Evolutionary conservation across 208 protist genomes (phyloP).

Genomic region (Trypanosoma cruzi): DNA sequence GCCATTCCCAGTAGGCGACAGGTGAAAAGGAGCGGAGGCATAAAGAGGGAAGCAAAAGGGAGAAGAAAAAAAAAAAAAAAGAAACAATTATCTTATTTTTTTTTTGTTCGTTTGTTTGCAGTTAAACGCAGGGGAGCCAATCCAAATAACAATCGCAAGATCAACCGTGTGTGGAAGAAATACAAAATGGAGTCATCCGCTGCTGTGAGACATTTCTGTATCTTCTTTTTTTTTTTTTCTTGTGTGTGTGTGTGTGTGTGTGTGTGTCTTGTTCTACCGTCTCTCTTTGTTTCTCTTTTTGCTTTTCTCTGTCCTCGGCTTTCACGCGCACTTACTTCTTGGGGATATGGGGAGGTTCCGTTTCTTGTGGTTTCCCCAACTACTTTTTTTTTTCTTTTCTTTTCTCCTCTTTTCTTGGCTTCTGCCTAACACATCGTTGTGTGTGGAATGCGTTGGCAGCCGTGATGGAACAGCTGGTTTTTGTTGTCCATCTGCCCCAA

Average conservation of each 20-base stretch:
- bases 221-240: slow-evolving; percentile 1
- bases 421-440: too few relatives aligned
- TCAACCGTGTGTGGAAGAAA: neutral
- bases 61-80: neutral
- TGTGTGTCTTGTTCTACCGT: neutral
- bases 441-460: too few relatives aligned
- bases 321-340: neutral
- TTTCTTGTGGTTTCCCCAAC: too few relatives aligned
- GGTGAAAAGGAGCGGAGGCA: neutral
- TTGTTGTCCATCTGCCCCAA: too few relatives aligned
- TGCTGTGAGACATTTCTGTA: neutral
- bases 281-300: slow-evolving; percentile 16
- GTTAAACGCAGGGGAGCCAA: neutral
- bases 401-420: too few relatives aligned
- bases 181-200: neutral
- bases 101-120: neutral
- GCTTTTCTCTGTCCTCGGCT: neutral
- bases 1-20: neutral
- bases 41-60: neutral
- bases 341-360: too few relatives aligned
- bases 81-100: neutral
- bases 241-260: too few relatives aligned
- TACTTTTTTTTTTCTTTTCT: too few relatives aligned
- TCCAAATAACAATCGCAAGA: neutral
- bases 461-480: too few relatives aligned